Base-by-base conservation (phyloP, 768 basidiomycete species). In the Mycena amicta region DNA sequence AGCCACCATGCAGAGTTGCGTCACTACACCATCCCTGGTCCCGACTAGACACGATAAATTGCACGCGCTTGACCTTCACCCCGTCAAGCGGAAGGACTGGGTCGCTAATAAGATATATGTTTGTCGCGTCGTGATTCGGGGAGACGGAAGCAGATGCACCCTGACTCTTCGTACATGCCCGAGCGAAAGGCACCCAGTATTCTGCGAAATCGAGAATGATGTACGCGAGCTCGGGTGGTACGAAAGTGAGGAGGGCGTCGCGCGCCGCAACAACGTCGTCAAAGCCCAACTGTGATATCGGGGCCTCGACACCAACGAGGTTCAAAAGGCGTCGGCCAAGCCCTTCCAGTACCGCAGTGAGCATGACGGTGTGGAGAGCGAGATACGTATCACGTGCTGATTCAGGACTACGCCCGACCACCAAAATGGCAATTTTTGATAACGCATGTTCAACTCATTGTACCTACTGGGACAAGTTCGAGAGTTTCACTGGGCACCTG, bases 361-460 rank as follows among this genome's bases (percentile, higher is more conserved):
- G 22, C 43, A 45, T 45, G 43, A 45, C 43, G 43, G 43, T 45
- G 43, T 13, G 43, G 43, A 45, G 43, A 45, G n/a, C n/a, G n/a
- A n/a, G n/a, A n/a, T n/a, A n/a, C n/a, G n/a, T n/a, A n/a, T n/a
- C n/a, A n/a, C n/a, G n/a, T n/a, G n/a, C n/a, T n/a, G n/a, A n/a
- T n/a, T n/a, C n/a, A n/a, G n/a, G n/a, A 37, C 33, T 37, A 8
- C 33, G 33, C 33, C 18, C 18, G 33, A 37, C 8, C 8, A 8
- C 33, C 8, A 18, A 37, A 37, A 37, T 37, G 33, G 33, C 33
- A 37, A 37, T 37, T 37, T 18, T 37, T 37, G 33, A 37, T 37
- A 37, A 37, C 8, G 18, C 18, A 37, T 8, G 33, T n/a, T n/a
- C n/a, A n/a, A n/a, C n/a, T n/a, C n/a, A n/a, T 8, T 37, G 33